phyloP scores from a whole-genome alignment of 2,329 filamentous ascomycete species.

The Ophiostoma quercus region DNA sequence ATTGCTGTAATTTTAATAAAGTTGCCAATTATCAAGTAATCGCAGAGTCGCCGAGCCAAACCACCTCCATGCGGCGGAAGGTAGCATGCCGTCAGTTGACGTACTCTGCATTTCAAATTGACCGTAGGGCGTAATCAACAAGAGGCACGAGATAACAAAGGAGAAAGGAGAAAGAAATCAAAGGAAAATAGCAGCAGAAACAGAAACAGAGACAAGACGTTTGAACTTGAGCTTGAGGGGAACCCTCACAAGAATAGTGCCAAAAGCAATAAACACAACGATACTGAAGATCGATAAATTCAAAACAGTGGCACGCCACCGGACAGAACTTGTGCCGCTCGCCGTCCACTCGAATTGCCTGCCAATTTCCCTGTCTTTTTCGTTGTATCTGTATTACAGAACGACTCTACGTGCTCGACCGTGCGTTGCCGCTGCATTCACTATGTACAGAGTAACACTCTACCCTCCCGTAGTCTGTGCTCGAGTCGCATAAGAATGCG shows the following conservation, averaged over 20 bases:
- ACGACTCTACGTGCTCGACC: neutral
- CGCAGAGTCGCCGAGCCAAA: neutral
- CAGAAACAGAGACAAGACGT: neutral
- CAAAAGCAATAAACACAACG: neutral
- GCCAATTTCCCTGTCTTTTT: too few relatives aligned
- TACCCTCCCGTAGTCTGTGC: conserved; percentile 3
- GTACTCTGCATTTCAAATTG: neutral
- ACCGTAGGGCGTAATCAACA: neutral
- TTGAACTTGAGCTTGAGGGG: too few relatives aligned
- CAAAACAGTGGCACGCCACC: neutral
- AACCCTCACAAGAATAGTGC: neutral
- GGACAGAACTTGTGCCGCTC: conserved; percentile 1
- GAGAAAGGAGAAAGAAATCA: too few relatives aligned
- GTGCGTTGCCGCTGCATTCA: neutral
- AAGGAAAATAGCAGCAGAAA: too few relatives aligned
- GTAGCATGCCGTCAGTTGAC: neutral
- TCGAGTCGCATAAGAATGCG: conserved; percentile 3
- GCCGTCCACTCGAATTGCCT: neutral
- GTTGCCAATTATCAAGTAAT: neutral
- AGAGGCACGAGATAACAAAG: neutral
- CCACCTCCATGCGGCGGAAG: neutral
- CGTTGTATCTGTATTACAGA: too few relatives aligned
- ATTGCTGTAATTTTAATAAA: neutral
- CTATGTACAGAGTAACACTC: too few relatives aligned
- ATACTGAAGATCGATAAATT: neutral